These are phyloP conservation scores for Noccaea caerulescens DNA, from an alignment of 345 rosid species.

Conservation along the genomic window DNA sequence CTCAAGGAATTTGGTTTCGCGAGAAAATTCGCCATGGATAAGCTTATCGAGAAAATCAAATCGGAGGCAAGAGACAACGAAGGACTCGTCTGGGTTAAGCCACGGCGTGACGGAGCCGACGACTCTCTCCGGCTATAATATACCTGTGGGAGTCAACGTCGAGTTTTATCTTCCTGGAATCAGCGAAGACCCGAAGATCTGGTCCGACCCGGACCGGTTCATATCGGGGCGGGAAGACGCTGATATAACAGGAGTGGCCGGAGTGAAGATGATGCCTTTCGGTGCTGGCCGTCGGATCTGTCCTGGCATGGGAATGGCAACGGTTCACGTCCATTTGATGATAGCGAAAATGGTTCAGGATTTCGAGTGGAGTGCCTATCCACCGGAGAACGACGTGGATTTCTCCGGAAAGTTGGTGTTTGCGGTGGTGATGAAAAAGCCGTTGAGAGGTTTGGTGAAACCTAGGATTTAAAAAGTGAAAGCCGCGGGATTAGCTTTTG, in stretches of 20 bases:
- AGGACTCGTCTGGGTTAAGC: slow-evolving; percentile 70
- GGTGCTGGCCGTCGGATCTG: slow-evolving; percentile 83
- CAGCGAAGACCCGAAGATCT: slow-evolving; percentile 57
- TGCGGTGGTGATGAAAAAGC: slow-evolving; percentile 79
- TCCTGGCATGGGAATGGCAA: slow-evolving; percentile 73
- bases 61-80: slow-evolving; percentile 53
- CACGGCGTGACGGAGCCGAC: slow-evolving; percentile 72
- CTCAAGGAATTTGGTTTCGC: slow-evolving; percentile 58
- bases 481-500: slow-evolving; percentile 2
- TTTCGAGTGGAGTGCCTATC: slow-evolving; percentile 70
- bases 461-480: slow-evolving; percentile 47
- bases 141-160: slow-evolving; percentile 56
- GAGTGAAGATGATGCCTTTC: slow-evolving; percentile 71
- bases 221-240: slow-evolving; percentile 59
- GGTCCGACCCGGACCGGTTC: slow-evolving; percentile 73
- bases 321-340: slow-evolving; percentile 66
- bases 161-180: slow-evolving; percentile 62
- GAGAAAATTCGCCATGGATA: slow-evolving; percentile 67
- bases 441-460: slow-evolving; percentile 62
- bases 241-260: slow-evolving; percentile 64
- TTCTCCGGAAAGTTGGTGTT: slow-evolving; percentile 70
- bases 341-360: slow-evolving; percentile 85
- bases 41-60: slow-evolving; percentile 51
- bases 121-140: slow-evolving; percentile 63
- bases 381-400: slow-evolving; percentile 50